These are phyloP conservation scores for Fremontodendron californicum DNA, from an alignment of 345 rosid species.

Conservation along the genomic window DNA sequence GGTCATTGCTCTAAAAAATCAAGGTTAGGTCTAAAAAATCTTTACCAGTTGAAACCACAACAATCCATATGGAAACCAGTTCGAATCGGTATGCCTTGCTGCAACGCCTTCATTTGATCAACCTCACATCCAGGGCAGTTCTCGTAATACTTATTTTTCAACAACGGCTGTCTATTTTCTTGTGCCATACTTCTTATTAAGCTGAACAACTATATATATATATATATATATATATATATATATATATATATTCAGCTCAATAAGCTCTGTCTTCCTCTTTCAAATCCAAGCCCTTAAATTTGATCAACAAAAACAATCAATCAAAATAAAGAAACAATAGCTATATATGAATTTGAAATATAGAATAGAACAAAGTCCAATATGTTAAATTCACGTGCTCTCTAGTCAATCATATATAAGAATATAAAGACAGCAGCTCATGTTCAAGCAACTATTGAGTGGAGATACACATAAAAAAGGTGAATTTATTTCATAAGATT, in stretches of 20 bases:
- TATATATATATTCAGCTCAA: slow-evolving; percentile 18
- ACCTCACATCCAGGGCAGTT: slow-evolving; percentile 82
- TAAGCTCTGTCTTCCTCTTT: neutral
- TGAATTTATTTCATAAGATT: neutral
- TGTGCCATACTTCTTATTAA: slow-evolving; percentile 24
- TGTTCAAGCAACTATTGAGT: neutral
- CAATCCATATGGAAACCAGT: slow-evolving; percentile 61
- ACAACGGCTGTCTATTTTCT: slow-evolving; percentile 37
- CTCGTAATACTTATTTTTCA: slow-evolving; percentile 56
- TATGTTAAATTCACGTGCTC: neutral
- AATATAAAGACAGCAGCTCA: neutral
- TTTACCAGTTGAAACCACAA: slow-evolving; percentile 65
- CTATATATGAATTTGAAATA: neutral
- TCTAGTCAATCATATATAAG: neutral
- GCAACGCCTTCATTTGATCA: slow-evolving; percentile 50
- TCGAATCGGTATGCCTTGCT: slow-evolving; percentile 56
- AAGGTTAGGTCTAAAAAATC: neutral
- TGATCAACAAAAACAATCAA: neutral
- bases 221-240: no score
- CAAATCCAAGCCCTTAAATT: neutral
- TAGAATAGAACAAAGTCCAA: neutral
- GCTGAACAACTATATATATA: neutral
- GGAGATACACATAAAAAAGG: neutral
- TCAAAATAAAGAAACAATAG: neutral
- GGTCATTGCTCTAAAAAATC: neutral